phyloP scores from a whole-genome alignment of 495 filamentous ascomycete species.

The Aspergillus affinis region DNA sequence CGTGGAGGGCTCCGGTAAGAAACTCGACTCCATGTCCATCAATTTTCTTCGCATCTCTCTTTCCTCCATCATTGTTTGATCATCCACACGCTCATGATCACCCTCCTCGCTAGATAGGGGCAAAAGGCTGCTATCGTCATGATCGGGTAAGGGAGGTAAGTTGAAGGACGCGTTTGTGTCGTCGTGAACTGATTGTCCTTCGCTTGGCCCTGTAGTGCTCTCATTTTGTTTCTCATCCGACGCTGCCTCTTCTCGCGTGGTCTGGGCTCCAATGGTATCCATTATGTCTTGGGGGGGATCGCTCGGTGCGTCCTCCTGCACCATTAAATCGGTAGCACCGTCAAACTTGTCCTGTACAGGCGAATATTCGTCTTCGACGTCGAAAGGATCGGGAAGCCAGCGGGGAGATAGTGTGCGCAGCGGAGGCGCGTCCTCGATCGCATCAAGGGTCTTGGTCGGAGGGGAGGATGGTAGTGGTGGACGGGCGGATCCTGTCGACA shows the following conservation, averaged over 20 bases:
- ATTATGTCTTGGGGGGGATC: slow-evolving; percentile 26
- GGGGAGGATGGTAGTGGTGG: slow-evolving; percentile 22
- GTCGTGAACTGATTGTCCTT: slow-evolving; percentile 20
- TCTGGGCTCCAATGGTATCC: slow-evolving; percentile 19
- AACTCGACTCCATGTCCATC: slow-evolving; percentile 87
- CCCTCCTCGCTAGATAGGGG: slow-evolving; percentile 40
- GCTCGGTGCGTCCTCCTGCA: slow-evolving; percentile 35
- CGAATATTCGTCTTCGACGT: slow-evolving; percentile 36
- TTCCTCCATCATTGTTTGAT: slow-evolving; percentile 58
- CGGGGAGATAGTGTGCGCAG: slow-evolving; percentile 28
- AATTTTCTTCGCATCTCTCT: slow-evolving; percentile 67
- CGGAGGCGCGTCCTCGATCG: slow-evolving; percentile 26
- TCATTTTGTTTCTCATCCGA: slow-evolving; percentile 13
- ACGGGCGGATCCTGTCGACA: slow-evolving; percentile 35
- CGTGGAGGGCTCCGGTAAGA: slow-evolving; percentile 57
- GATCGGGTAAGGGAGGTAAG: slow-evolving; percentile 40
- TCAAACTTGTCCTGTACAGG: slow-evolving; percentile 39
- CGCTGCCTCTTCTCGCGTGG: slow-evolving; percentile 20
- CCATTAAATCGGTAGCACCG: slow-evolving; percentile 35
- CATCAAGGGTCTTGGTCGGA: slow-evolving; percentile 11
- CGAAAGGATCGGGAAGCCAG: slow-evolving; percentile 33
- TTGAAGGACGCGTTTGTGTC: slow-evolving; percentile 27
- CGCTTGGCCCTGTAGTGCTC: slow-evolving; percentile 8
- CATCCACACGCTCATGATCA: slow-evolving; percentile 39
- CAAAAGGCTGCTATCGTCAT: slow-evolving; percentile 40